These are phyloP conservation scores for Streptanthus diversifolius DNA, from an alignment of 345 rosid genomes.

Conservation along the genomic window DNA sequence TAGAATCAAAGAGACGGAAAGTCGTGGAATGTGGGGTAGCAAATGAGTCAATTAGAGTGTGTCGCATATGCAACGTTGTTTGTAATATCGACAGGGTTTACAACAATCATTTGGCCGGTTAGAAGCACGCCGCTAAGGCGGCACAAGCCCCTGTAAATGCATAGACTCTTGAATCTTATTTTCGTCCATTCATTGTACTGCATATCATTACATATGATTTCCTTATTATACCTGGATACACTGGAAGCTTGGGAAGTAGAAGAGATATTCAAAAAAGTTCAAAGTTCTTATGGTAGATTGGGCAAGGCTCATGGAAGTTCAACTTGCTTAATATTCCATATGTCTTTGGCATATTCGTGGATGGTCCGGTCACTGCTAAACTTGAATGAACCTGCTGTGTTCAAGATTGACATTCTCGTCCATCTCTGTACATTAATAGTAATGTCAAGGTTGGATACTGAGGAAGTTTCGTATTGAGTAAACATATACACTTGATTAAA, in stretches of 20 bases:
- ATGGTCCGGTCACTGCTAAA: slow-evolving; percentile 91
- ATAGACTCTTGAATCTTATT: slow-evolving; percentile 1
- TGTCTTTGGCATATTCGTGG: slow-evolving; percentile 67
- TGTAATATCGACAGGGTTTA: slow-evolving; percentile 50
- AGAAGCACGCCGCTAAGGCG: slow-evolving; percentile 42
- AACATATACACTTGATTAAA: neutral
- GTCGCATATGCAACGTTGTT: slow-evolving; percentile 45
- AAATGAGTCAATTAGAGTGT: slow-evolving; percentile 42
- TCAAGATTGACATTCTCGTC: slow-evolving; percentile 81
- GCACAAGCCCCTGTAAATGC: neutral
- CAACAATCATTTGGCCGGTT: slow-evolving; percentile 39
- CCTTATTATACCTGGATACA: slow-evolving; percentile 26
- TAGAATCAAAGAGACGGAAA: slow-evolving; percentile 44
- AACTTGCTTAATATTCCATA: slow-evolving; percentile 64
- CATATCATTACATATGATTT: slow-evolving; percentile 11
- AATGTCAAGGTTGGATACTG: neutral
- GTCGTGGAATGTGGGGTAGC: slow-evolving; percentile 43
- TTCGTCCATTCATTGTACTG: slow-evolving; percentile 2
- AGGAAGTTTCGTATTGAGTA: neutral
- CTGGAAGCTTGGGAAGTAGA: neutral
- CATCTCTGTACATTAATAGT: slow-evolving; percentile 51
- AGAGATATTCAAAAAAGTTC: neutral
- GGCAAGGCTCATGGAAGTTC: slow-evolving; percentile 39
- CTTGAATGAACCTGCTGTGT: slow-evolving; percentile 72
- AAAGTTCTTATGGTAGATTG: neutral